A percentile compares a stretch with the other conserved stretches of the same genome.
Conservation (phyloP, 2,329 filamentous ascomycete genomes). For the Trichoderma sp. region DNA sequence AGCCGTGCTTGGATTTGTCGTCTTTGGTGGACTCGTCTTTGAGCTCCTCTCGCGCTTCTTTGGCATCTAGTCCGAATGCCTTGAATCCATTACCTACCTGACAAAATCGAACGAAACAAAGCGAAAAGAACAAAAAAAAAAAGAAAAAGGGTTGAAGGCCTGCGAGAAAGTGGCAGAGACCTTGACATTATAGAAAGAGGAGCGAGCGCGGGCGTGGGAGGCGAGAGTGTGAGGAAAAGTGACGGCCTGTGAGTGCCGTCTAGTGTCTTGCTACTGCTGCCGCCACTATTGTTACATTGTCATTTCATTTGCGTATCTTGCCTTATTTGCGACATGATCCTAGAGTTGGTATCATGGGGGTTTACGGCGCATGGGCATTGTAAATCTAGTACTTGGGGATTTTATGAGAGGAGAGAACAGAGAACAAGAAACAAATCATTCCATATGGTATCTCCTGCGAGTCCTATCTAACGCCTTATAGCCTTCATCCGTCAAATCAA, state of each 20-base stretch:
- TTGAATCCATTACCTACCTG: not conserved
- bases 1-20: slow-evolving; percentile 59
- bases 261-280: not conserved
- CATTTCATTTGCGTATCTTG: slow-evolving; percentile 1
- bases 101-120: not conserved
- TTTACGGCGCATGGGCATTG: slow-evolving; percentile 31
- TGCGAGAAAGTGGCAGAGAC: not conserved
- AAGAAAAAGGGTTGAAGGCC: not conserved
- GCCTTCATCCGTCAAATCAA: slow-evolving; percentile 23
- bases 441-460: slow-evolving; percentile 25
- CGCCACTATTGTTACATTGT: not conserved
- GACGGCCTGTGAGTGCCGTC: not conserved
- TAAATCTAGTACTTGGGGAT: slow-evolving; percentile 8
- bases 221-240: not conserved
- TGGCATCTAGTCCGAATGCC: slow-evolving; percentile 27
- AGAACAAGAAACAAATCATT: slow-evolving; percentile 14
- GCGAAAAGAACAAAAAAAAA: not conserved
- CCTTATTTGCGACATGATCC: not conserved
- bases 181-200: not conserved
- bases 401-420: not conserved
- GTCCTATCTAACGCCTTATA: slow-evolving; percentile 31
- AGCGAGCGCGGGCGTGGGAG: not conserved
- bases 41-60: slow-evolving; percentile 57
- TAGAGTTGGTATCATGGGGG: slow-evolving; percentile 26
- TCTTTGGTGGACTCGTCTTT: slow-evolving; percentile 60